Percentiles rank a stretch among this genome's conserved stretches.
Conservation (phyloP, 2,329 filamentous ascomycete genomes). For the Colletotrichum cereale region DNA sequence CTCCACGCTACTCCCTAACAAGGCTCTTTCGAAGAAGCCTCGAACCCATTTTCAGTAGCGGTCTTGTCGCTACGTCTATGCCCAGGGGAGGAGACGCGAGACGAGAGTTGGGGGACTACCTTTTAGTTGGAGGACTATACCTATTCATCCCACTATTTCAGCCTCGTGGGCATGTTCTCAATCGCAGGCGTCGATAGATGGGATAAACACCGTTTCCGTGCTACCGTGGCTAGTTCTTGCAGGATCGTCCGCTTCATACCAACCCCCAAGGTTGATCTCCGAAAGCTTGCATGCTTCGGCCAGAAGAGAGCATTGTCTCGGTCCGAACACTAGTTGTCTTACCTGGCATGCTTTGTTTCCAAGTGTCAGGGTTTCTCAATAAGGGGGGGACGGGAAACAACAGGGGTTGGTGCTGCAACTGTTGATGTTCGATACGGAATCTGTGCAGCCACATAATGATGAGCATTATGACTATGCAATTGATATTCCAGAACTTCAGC, state of each 20-base stretch:
- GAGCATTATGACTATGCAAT: conserved; percentile 6
- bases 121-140: too few species aligned
- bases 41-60: neutral
- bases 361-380: neutral
- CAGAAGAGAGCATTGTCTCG: neutral
- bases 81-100: conserved; percentile 20
- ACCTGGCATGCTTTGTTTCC: neutral
- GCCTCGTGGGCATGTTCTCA: conserved; percentile 2
- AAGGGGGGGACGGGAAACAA: neutral
- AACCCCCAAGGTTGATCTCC: neutral
- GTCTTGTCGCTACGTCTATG: neutral
- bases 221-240: neutral
- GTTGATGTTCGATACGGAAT: neutral
- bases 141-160: neutral
- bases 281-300: conserved; percentile 23
- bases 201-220: neutral
- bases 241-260: neutral
- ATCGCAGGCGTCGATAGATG: neutral
- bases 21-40: neutral
- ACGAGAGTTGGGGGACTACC: conserved; percentile 4
- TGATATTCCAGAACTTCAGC: conserved; percentile 10
- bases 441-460: conserved; percentile 2
- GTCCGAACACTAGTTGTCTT: neutral
- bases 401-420: neutral
- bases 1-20: too few species aligned